These are phyloP conservation scores for Sordariomycetes sp. DNA, from an alignment of 2,329 filamentous ascomycete genomes.

Conservation along the genomic window DNA sequence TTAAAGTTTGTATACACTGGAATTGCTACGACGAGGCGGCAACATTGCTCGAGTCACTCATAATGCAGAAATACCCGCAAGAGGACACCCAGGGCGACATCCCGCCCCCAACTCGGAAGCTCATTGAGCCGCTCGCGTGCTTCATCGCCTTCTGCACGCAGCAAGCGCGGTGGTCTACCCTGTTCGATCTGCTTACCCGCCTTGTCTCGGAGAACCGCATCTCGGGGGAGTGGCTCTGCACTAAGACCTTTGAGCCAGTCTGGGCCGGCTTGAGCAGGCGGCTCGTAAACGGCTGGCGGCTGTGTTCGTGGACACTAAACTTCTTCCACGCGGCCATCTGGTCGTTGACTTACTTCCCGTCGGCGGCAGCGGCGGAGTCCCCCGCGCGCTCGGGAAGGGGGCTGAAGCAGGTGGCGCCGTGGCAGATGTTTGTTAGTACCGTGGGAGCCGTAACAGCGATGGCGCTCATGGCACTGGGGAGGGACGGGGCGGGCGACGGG, in stretches of 20 bases:
- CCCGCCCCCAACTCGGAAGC: not conserved
- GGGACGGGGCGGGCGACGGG: not conserved
- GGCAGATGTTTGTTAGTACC: slow-evolving; percentile 1
- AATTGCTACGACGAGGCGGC: slow-evolving; percentile 14
- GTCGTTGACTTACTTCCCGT: not conserved
- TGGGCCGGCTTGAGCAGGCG: slow-evolving; percentile 6
- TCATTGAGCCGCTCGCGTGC: not conserved
- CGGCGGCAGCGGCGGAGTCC: not conserved
- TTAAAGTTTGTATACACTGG: slow-evolving; percentile 15
- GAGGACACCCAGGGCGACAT: slow-evolving; percentile 1
- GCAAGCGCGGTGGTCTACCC: slow-evolving; percentile 3
- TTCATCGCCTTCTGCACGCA: slow-evolving; percentile 5
- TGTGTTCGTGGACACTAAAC: slow-evolving; percentile 6
- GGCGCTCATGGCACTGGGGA: not conserved
- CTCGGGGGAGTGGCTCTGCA: slow-evolving; percentile 7
- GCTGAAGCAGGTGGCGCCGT: not conserved
- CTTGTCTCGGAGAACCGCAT: slow-evolving; percentile 2
- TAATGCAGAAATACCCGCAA: slow-evolving; percentile 3
- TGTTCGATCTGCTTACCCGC: slow-evolving; percentile 6
- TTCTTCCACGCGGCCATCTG: slow-evolving; percentile 6
- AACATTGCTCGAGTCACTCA: not conserved
- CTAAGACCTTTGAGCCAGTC: slow-evolving; percentile 5
- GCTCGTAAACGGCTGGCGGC: not conserved
- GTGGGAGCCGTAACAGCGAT: slow-evolving; percentile 1
- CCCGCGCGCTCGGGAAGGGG: not conserved